Percentiles rank a stretch among this genome's conserved stretches.
Evolutionary conservation across 192 early-diverging fungal species (phyloP).

Genomic region (Cetraspora pellucida): DNA sequence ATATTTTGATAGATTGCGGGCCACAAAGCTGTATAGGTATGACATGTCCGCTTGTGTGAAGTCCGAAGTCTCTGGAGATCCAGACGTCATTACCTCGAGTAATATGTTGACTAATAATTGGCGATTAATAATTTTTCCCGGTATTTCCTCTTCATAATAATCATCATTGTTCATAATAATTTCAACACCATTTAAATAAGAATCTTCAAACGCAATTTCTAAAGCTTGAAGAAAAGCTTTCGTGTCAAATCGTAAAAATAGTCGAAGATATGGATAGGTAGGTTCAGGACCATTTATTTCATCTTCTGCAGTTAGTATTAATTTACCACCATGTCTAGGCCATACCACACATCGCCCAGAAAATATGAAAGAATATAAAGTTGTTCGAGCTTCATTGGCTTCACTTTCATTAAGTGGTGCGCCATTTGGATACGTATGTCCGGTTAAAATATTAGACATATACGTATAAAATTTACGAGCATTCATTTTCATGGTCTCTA

Average conservation of each 20-base stretch:
- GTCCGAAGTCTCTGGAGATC: slow-evolving; percentile 39
- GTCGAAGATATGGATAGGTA: slow-evolving; percentile 61
- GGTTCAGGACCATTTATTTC: slow-evolving; percentile 55
- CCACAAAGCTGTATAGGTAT: slow-evolving; percentile 60
- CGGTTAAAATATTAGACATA: slow-evolving; percentile 52
- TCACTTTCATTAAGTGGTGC: slow-evolving; percentile 39
- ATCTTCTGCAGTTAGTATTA: slow-evolving; percentile 58
- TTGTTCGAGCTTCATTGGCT: slow-evolving; percentile 53
- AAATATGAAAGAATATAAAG: slow-evolving; percentile 63
- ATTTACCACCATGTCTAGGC: slow-evolving; percentile 55
- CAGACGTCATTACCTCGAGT: slow-evolving; percentile 56
- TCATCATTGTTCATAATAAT: slow-evolving; percentile 42
- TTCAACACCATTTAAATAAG: slow-evolving; percentile 58
- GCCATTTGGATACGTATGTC: slow-evolving; percentile 55
- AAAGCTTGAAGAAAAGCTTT: slow-evolving; percentile 56
- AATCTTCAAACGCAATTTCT: slow-evolving; percentile 61
- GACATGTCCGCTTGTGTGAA: slow-evolving; percentile 44
- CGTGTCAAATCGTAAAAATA: slow-evolving; percentile 55
- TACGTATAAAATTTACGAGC: slow-evolving; percentile 59
- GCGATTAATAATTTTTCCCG: slow-evolving; percentile 55
- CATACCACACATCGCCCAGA: slow-evolving; percentile 64
- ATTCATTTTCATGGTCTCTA: slow-evolving; percentile 39
- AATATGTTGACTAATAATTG: slow-evolving; percentile 64
- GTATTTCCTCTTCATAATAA: slow-evolving; percentile 48
- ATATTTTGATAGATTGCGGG: slow-evolving; percentile 57